Percentiles rank a stretch among this genome's conserved stretches.
These are phyloP conservation scores for Xylaria nigripes DNA, from an alignment of 495 filamentous ascomycete species.

Conservation along the genomic window DNA sequence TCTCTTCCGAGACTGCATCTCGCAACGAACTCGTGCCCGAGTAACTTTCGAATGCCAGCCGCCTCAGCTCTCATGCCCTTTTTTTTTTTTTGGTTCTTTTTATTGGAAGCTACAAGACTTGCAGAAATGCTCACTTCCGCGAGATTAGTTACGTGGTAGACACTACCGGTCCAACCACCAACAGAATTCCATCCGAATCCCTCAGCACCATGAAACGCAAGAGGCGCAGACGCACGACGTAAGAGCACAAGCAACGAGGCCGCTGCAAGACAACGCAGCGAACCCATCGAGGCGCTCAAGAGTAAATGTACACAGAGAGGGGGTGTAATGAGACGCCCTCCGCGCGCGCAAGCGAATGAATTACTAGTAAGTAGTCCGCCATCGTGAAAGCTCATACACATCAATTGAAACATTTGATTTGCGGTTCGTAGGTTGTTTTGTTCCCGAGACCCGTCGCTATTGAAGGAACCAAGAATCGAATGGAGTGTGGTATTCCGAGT, in stretches of 20 bases:
- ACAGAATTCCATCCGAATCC: conserved; percentile 34
- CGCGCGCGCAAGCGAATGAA: too few species aligned
- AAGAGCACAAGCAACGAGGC: conserved; percentile 8
- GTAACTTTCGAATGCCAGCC: conserved; percentile 13
- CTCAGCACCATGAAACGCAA: conserved; percentile 34
- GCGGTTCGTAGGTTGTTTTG: too few species aligned
- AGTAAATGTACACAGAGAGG: too few species aligned
- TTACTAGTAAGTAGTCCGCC: too few species aligned
- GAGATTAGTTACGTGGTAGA: conserved; percentile 33
- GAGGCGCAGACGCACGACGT: conserved; percentile 12
- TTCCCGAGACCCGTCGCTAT: neutral
- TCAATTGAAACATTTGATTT: too few species aligned
- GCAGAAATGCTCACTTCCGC: conserved; percentile 8
- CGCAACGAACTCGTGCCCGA: conserved; percentile 33
- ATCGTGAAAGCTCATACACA: too few species aligned
- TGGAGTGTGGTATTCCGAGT: conserved; percentile 8
- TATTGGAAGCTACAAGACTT: neutral
- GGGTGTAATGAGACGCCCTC: too few species aligned
- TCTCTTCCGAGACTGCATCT: conserved; percentile 31
- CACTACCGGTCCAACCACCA: conserved; percentile 31
- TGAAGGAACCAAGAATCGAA: too few species aligned
- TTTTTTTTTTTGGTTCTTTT: neutral
- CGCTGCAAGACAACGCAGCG: conserved; percentile 1
- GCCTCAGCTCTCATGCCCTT: neutral
- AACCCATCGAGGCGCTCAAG: conserved; percentile 8